Percentiles rank a stretch among this genome's conserved stretches.
Evolutionary conservation across 2,329 filamentous ascomycete species (phyloP).

Genomic region (Diaporthe sp.): DNA sequence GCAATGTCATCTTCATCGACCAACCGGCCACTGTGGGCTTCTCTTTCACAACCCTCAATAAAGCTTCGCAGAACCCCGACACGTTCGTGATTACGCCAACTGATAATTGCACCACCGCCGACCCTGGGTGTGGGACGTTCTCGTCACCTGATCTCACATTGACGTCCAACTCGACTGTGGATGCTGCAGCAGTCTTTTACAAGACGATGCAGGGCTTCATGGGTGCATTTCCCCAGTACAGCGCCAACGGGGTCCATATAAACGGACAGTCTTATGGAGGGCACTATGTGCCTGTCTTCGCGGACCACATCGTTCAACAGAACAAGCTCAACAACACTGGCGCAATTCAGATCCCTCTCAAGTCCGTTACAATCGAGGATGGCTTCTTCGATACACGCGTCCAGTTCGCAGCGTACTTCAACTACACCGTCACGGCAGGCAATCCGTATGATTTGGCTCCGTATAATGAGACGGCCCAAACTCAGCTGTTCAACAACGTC

Average conservation of each 20-base stretch:
- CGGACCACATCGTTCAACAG: constrained; percentile 54
- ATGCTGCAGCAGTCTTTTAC: constrained; percentile 11
- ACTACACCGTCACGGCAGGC: background rate
- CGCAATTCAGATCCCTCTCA: constrained; percentile 50
- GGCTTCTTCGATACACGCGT: constrained; percentile 48
- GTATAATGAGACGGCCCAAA: background rate
- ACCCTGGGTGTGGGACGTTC: constrained; percentile 49
- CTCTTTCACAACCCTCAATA: constrained; percentile 50
- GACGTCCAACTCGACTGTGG: constrained; percentile 13
- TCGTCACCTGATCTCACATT: constrained; percentile 47
- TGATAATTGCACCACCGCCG: constrained; percentile 50
- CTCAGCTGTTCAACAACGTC: constrained; percentile 11
- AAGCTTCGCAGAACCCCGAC: constrained; percentile 38
- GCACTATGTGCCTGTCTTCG: constrained; percentile 58
- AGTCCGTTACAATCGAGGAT: constrained; percentile 58
- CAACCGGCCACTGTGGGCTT: constrained; percentile 68
- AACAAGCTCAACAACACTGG: constrained; percentile 47
- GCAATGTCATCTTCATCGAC: constrained; percentile 60
- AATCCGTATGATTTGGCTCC: constrained; percentile 1
- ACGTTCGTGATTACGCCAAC: constrained; percentile 9
- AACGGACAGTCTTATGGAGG: constrained; percentile 62
- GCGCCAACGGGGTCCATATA: constrained; percentile 40
- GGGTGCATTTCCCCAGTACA: constrained; percentile 3
- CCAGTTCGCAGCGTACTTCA: constrained; percentile 27
- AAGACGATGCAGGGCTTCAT: constrained; percentile 18